A percentile compares a stretch with the other conserved stretches of the same genome.
phyloP scores from a whole-genome alignment of 768 basidiomycete species.

The Leccinum incarnatum region DNA sequence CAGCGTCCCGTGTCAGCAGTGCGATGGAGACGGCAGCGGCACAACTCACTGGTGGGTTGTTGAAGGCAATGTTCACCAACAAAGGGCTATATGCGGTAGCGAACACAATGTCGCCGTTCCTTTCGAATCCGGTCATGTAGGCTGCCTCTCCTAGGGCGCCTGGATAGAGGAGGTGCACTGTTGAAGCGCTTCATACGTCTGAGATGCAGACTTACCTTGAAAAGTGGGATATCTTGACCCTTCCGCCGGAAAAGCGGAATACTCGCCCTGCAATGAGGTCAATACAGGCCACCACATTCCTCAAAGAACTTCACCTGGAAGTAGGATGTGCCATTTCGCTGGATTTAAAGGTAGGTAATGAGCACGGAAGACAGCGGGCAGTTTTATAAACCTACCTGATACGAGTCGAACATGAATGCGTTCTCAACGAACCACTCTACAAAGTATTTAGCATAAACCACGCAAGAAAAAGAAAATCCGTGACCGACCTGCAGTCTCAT shows the following conservation, averaged over 20 bases:
- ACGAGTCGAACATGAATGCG: conserved; percentile 47
- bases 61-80: conserved; percentile 42
- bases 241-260: conserved; percentile 50
- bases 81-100: conserved; percentile 59
- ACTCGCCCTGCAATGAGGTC: conserved; percentile 42
- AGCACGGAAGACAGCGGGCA: neutral
- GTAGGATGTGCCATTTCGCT: conserved; percentile 60
- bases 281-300: neutral
- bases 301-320: conserved; percentile 32
- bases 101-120: conserved; percentile 59
- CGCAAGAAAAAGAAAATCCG: too few species aligned
- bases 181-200: neutral
- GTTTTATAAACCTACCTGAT: conserved; percentile 17
- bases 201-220: conserved; percentile 36
- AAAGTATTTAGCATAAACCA: neutral
- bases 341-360: neutral
- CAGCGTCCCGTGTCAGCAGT: neutral
- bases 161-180: conserved; percentile 12
- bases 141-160: conserved; percentile 56
- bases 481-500: conserved; percentile 41
- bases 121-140: conserved; percentile 65
- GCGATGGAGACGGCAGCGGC: conserved; percentile 18
- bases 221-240: conserved; percentile 51
- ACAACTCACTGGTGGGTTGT: conserved; percentile 42
- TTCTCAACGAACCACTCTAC: conserved; percentile 42